Evolutionary conservation across 164 flowering plant species (phyloP).

Genomic region (Sextonia rubra): DNA sequence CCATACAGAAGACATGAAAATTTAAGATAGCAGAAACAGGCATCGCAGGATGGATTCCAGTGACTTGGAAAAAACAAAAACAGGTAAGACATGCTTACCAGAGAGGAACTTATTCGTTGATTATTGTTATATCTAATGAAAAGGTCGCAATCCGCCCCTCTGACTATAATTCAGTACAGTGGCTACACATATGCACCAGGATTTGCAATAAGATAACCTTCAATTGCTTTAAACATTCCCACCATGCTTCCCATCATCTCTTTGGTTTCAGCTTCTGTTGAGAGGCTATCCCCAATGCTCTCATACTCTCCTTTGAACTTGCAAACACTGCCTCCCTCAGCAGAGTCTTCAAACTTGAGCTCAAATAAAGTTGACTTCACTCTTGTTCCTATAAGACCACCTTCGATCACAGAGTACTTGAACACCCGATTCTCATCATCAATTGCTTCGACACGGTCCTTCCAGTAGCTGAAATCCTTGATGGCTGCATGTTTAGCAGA

Average conservation of each 20-base stretch:
- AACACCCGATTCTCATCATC: conserved; percentile 4
- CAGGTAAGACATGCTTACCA: no score
- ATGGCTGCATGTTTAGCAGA: not conserved
- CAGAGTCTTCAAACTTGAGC: conserved; percentile 5
- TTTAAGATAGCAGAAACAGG: no score
- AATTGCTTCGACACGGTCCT: not conserved
- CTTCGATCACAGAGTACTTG: conserved; percentile 11
- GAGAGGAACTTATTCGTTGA: no score
- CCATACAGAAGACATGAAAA: no score
- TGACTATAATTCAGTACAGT: no score
- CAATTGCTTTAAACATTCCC: not conserved
- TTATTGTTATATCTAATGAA: no score
- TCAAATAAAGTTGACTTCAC: not conserved
- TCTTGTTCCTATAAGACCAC: conserved; percentile 7
- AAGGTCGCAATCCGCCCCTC: no score
- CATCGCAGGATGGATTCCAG: no score
- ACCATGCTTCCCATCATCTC: conserved; percentile 4
- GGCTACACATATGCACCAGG: not conserved
- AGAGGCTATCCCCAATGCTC: not conserved
- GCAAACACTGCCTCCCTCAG: conserved; percentile 6
- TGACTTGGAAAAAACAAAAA: no score
- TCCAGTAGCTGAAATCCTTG: conserved; percentile 1
- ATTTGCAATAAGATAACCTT: conserved; percentile 4
- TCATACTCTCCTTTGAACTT: not conserved
- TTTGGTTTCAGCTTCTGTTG: not conserved